Evolutionary conservation across 176 grass and related monocot species (phyloP).

Genomic region (Bothriochloa decipiens): DNA sequence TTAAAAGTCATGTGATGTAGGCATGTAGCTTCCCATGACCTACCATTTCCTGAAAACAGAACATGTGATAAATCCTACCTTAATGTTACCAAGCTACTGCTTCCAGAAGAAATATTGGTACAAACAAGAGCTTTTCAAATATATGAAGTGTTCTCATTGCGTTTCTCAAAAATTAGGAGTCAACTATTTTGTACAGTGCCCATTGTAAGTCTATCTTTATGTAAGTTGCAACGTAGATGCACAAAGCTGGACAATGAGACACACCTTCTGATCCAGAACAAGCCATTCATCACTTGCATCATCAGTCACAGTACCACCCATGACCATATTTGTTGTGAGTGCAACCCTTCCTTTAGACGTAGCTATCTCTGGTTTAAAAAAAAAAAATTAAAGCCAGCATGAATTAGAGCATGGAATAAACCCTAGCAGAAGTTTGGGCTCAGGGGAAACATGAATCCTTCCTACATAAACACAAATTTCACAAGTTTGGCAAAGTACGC

Average conservation of each 20-base stretch:
- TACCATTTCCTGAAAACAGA: background rate
- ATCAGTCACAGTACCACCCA: slow-evolving; percentile 85
- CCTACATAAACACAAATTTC: background rate
- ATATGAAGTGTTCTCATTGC: background rate
- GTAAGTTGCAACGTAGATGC: background rate
- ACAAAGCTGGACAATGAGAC: background rate
- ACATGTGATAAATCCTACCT: background rate
- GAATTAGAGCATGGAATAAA: slow-evolving; percentile 20
- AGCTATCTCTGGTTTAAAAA: slow-evolving; percentile 71
- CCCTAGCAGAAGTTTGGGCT: background rate
- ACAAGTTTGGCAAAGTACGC: background rate
- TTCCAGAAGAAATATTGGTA: background rate
- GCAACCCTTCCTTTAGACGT: slow-evolving; percentile 88
- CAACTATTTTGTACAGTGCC: background rate
- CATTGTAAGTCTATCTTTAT: slow-evolving; percentile 5
- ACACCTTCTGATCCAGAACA: slow-evolving; percentile 91
- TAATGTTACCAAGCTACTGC: background rate
- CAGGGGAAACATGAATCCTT: background rate
- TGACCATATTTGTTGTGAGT: slow-evolving; percentile 92
- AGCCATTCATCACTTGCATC: slow-evolving; percentile 94
- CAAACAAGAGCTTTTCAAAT: background rate
- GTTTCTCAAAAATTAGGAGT: slow-evolving; percentile 3
- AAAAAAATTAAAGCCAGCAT: background rate
- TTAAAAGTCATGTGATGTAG: background rate
- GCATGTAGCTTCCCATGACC: background rate